Percentiles rank a stretch among this genome's conserved stretches.
These are phyloP conservation scores for Colletotrichum tropicale DNA, from an alignment of 2,329 filamentous ascomycete species.

Conservation along the genomic window DNA sequence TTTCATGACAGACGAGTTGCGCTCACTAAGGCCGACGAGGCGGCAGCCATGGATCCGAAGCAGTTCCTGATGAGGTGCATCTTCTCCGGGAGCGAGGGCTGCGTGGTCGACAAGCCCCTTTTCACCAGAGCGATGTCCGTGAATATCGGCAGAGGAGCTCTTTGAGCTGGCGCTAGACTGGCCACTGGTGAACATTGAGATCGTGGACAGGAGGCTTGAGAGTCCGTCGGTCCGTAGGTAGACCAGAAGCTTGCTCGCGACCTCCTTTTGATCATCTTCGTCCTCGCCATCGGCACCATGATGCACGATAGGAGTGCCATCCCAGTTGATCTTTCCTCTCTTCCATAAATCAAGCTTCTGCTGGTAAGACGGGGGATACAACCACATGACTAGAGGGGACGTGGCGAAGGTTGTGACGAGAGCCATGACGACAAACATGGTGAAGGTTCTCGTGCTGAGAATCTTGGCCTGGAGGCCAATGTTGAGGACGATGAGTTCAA, in stretches of 20 bases:
- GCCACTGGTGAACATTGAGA: slow-evolving; percentile 69
- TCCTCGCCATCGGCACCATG: slow-evolving; percentile 37
- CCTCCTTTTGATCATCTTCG: slow-evolving; percentile 26
- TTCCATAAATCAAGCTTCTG: slow-evolving; percentile 63
- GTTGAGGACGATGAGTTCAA: slow-evolving; percentile 89
- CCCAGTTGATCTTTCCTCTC: slow-evolving; percentile 84
- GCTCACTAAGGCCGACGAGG: slow-evolving; percentile 78
- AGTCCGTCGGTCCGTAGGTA: slow-evolving; percentile 62
- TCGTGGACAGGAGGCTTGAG: slow-evolving; percentile 85
- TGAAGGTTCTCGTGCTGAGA: slow-evolving; percentile 82
- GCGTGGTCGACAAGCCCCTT: slow-evolving; percentile 11
- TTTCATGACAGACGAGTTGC: slow-evolving; percentile 85
- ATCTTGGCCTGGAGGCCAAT: slow-evolving; percentile 87
- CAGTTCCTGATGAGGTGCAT: slow-evolving; percentile 47
- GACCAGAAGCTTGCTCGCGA: slow-evolving; percentile 18
- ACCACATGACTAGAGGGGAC: slow-evolving; percentile 72
- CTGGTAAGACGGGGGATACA: slow-evolving; percentile 74
- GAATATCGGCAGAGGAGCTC: background rate
- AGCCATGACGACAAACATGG: slow-evolving; percentile 95
- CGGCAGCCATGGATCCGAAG: slow-evolving; percentile 80
- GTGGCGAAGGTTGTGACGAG: slow-evolving; percentile 85
- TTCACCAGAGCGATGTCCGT: background rate
- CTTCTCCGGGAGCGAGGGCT: background rate
- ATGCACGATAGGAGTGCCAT: slow-evolving; percentile 27
- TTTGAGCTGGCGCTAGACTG: background rate